Conservation (phyloP, 495 filamentous ascomycete genomes). For the Delitschia confertaspora region DNA sequence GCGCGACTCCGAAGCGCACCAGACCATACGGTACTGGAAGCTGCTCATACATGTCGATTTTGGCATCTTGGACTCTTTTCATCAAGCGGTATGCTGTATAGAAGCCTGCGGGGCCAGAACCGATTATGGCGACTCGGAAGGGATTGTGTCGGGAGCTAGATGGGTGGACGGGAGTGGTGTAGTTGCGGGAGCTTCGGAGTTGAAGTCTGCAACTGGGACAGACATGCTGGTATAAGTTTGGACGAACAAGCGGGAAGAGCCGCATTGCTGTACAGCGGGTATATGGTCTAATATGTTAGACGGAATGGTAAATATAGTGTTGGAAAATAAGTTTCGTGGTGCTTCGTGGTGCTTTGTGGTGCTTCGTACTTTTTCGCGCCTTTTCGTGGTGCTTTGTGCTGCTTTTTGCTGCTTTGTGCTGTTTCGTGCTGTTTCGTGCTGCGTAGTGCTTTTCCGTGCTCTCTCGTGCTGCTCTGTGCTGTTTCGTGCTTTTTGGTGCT, state of each 20-base stretch:
- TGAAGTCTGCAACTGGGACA: conserved; percentile 19
- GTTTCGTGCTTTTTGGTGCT: too few species aligned
- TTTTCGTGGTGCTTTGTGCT: too few species aligned
- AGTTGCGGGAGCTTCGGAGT: conserved; percentile 3
- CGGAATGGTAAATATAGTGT: too few species aligned
- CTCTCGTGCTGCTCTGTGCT: too few species aligned
- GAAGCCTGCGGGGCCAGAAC: conserved; percentile 93
- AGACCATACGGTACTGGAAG: conserved; percentile 88
- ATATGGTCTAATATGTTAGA: not conserved
- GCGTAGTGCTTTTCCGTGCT: too few species aligned
- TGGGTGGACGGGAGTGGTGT: too few species aligned
- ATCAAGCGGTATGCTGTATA: conserved; percentile 84
- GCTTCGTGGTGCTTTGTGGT: too few species aligned
- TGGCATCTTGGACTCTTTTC: conserved; percentile 56
- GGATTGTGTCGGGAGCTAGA: conserved; percentile 38
- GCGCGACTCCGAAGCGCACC: conserved; percentile 87
- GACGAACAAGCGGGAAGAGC: too few species aligned
- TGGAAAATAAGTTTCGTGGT: too few species aligned
- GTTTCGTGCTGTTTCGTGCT: too few species aligned
- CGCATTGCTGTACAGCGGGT: conserved; percentile 1
- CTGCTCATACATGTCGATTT: conserved; percentile 93
- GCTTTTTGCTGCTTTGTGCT: too few species aligned
- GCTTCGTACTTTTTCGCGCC: too few species aligned
- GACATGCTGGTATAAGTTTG: conserved; percentile 14
- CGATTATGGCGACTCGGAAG: conserved; percentile 77